Evolutionary conservation across 805 yeast species (phyloP).

Genomic region (Priceomyces castillae): DNA sequence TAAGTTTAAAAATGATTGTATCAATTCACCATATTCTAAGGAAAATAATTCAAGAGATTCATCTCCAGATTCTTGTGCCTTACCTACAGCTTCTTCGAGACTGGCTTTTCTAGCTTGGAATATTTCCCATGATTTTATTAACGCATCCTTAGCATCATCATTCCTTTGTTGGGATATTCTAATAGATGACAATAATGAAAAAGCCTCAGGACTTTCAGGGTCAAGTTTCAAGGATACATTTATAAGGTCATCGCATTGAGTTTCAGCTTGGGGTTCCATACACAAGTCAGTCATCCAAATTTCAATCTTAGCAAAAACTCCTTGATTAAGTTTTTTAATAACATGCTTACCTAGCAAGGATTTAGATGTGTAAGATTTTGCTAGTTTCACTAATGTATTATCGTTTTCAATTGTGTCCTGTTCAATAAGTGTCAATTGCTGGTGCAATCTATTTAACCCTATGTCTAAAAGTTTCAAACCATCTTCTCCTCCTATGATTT

Average conservation of each 20-base stretch:
- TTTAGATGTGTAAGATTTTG: constrained; percentile 21
- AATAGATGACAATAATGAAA: constrained; percentile 80
- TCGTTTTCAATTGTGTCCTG: constrained; percentile 22
- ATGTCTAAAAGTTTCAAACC: constrained; percentile 62
- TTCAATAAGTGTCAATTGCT: constrained; percentile 33
- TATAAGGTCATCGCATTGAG: constrained; percentile 70
- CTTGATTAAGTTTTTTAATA: constrained; percentile 65
- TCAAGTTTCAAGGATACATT: constrained; percentile 61
- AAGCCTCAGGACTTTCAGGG: constrained; percentile 68
- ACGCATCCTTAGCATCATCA: constrained; percentile 69
- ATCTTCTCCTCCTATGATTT: constrained; percentile 76
- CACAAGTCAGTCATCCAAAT: constrained; percentile 98
- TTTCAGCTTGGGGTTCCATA: constrained; percentile 89
- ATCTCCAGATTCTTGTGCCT: constrained; percentile 11
- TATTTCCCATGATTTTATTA: constrained; percentile 68
- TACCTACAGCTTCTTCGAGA: constrained; percentile 42
- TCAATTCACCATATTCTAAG: constrained; percentile 58
- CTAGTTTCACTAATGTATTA: constrained; percentile 22
- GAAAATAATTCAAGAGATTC: constrained; percentile 43
- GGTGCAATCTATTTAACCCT: constrained; percentile 54
- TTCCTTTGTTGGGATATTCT: constrained; percentile 80
- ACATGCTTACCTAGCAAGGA: constrained; percentile 30
- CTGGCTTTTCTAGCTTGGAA: constrained; percentile 50
- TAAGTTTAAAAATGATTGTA: constrained; percentile 71
- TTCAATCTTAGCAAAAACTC: constrained; percentile 81